Percentiles rank a stretch among this genome's conserved stretches.
These are phyloP conservation scores for Misopates orontium DNA, from an alignment of 257 asterid species.

Conservation along the genomic window DNA sequence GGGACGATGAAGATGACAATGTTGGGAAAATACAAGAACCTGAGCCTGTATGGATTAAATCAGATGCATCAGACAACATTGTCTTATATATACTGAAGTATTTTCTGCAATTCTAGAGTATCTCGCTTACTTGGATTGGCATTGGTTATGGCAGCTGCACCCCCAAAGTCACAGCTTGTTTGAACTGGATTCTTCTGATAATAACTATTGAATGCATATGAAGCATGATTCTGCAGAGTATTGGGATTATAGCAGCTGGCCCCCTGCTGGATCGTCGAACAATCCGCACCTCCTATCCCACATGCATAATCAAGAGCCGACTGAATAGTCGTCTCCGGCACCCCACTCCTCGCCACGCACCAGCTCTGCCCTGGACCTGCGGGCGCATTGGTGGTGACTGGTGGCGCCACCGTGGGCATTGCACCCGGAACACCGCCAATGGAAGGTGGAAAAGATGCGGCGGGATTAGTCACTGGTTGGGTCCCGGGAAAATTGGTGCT, in stretches of 20 bases:
- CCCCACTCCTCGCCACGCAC: constrained; percentile 83
- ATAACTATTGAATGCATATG: constrained; percentile 83
- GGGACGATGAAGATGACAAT: constrained; percentile 42
- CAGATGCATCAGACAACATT: constrained; percentile 2
- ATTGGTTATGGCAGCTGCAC: constrained; percentile 63
- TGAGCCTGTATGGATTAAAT: constrained; percentile 47
- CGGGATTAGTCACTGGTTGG: constrained; percentile 41
- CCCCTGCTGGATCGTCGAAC: constrained; percentile 70
- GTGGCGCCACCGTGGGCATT: constrained; percentile 43
- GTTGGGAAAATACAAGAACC: constrained; percentile 69
- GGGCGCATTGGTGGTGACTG: constrained; percentile 43
- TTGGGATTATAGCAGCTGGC: constrained; percentile 70
- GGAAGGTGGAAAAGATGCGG: constrained; percentile 32
- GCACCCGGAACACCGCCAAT: constrained; percentile 40
- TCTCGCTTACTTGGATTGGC: constrained; percentile 72
- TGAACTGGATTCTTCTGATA: constrained; percentile 73
- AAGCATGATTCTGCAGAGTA: constrained; percentile 69
- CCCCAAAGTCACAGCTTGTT: constrained; percentile 90
- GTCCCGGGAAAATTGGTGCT: constrained; percentile 24
- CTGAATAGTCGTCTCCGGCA: constrained; percentile 49
- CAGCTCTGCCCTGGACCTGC: constrained; percentile 69
- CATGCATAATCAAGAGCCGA: constrained; percentile 88
- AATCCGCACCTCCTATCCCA: constrained; percentile 87
- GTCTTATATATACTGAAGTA: background rate
- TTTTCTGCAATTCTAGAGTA: background rate